Percentiles rank a stretch among this genome's conserved stretches.
Conservation (phyloP, 208 protist genomes). For the Acanthamoeba polyphaga region DNA sequence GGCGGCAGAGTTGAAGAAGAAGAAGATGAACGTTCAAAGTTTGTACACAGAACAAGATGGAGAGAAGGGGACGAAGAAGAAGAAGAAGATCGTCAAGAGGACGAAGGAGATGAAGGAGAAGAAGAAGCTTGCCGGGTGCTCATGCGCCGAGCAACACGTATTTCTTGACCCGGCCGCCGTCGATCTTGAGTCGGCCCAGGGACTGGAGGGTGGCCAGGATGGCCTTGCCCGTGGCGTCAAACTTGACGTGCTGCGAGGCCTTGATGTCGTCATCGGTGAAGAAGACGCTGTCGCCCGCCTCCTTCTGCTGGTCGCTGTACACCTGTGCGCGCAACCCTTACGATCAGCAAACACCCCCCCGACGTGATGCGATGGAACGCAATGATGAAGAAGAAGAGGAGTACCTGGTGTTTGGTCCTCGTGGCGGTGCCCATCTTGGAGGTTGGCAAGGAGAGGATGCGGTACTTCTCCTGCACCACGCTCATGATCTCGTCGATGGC, state of each 20-base stretch:
- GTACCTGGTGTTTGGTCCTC: conserved; percentile 17
- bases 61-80: no score
- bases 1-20: no score
- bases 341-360: no score
- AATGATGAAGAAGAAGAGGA: no score
- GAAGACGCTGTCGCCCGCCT: conserved; percentile 22
- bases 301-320: conserved; percentile 28
- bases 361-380: no score
- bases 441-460: conserved; percentile 43
- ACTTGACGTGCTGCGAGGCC: conserved; percentile 3
- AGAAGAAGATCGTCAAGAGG: no score
- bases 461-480: conserved; percentile 43
- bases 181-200: conserved; percentile 30
- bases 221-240: conserved; percentile 37
- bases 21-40: no score
- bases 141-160: not conserved
- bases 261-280: conserved; percentile 64
- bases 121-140: no score
- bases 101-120: no score
- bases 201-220: conserved; percentile 19
- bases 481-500: conserved; percentile 16
- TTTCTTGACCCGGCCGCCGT: conserved; percentile 32
- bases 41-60: no score
- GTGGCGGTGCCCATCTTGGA: not conserved
- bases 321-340: not conserved